These are phyloP conservation scores for Termitomyces sp. DNA, from an alignment of 768 basidiomycete species.

Conservation along the genomic window DNA sequence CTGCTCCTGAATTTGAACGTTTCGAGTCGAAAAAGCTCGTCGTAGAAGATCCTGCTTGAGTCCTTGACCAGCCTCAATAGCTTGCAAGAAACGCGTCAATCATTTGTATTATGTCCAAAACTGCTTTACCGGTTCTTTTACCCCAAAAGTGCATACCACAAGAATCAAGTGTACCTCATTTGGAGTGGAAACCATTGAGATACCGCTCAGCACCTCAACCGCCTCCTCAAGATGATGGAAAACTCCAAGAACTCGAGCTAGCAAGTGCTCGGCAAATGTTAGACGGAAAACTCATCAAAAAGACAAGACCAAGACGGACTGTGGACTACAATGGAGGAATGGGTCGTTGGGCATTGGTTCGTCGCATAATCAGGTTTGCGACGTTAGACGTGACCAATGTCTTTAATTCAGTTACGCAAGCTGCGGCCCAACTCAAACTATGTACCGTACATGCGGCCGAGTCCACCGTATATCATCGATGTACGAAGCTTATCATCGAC, in stretches of 20 bases:
- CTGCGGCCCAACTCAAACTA: conserved; percentile 75
- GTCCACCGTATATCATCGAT: conserved; percentile 84
- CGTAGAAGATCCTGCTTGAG: not conserved
- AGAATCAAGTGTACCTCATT: conserved; percentile 29
- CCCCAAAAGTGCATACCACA: conserved; percentile 36
- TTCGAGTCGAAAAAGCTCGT: not conserved
- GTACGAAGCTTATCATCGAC: conserved; percentile 38
- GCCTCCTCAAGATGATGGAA: conserved; percentile 68
- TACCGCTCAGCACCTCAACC: conserved; percentile 75
- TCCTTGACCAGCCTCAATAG: not conserved
- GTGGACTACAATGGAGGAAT: conserved; percentile 92
- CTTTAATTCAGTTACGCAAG: conserved; percentile 52
- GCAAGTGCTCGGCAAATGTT: conserved; percentile 65
- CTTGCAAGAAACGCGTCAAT: not conserved
- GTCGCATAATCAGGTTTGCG: conserved; percentile 18
- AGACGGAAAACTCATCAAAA: conserved; percentile 83
- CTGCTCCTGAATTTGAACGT: not conserved
- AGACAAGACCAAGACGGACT: conserved; percentile 87
- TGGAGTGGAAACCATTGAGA: conserved; percentile 73
- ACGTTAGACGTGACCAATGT: not conserved
- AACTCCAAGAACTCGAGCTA: conserved; percentile 72
- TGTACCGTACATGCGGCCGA: conserved; percentile 73
- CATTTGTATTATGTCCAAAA: conserved; percentile 1
- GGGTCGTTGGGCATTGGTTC: conserved; percentile 80
- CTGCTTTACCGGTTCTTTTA: conserved; percentile 48